Evolutionary conservation across 179 eudicot genomes (phyloP), one percentile per base, ranked within the genome.

Genomic region (Corrigiola litoralis): DNA sequence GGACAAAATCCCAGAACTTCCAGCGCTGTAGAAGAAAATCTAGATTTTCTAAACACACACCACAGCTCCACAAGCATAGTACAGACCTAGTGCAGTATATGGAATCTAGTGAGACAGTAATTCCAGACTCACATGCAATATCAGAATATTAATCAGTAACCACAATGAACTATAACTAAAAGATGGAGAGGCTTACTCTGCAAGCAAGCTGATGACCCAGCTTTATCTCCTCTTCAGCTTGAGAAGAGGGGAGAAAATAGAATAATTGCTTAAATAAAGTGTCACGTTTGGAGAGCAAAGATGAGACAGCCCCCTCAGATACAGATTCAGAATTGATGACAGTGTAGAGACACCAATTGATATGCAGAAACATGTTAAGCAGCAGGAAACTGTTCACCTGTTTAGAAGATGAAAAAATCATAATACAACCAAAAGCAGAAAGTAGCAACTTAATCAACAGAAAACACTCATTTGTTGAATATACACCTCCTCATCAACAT

Each of bases 301-400:
- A 79, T 51, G 81, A 73, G 38, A 95, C 21, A 21, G 82, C 78
- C 71, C 80, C 80, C 73, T 83, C 87, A 16, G 86, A 65, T 6
- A 91, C 90, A 64, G 80, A 66, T 45, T 80, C 91, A 81, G 85
- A 76, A 75, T 69, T 81, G 69, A 83, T 59, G 69, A 88, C 67
- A 21, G 83, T 79, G 50, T 81, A 73, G 76, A 95, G 77, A 63
- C 74, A 75, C 99, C 99, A 95, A 20, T 76, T 61, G 58, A 95
- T 67, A 63, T 91, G 96, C 75, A 95, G 76, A 72, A 75, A 84
- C 97, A 91, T 88, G 81, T 95, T 95, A 63, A 95, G 92, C 68
- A 95, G 85, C 75, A 86, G 70, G 79, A 88, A 95, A 52, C 82
- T 69, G 61, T 79, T 80, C 53, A 95, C 95, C 99, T 95, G 87